Conservation (phyloP, 148 eudicot genomes). For the Persicaria maculosa region DNA sequence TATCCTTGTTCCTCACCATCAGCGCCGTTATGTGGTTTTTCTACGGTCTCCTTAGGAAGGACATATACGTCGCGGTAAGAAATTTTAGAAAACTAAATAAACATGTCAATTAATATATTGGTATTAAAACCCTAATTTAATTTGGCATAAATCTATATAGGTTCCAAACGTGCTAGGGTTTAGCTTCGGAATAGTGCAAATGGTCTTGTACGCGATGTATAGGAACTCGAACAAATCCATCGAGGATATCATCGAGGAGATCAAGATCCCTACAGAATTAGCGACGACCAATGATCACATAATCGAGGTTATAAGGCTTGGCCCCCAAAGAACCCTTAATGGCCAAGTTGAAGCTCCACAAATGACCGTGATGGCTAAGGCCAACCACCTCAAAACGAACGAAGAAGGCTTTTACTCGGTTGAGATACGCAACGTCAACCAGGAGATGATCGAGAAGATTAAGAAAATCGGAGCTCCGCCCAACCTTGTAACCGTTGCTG, state of each 20-base stretch:
- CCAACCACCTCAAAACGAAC: neutral
- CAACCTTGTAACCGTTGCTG: neutral
- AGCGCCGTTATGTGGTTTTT: too few relatives aligned
- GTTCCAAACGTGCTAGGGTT: conserved; percentile 19
- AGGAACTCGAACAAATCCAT: conserved; percentile 5
- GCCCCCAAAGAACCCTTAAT: neutral
- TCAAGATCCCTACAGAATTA: conserved; percentile 14
- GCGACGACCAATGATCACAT: conserved; percentile 19
- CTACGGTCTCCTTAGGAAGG: conserved; percentile 41
- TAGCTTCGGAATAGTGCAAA: conserved; percentile 15
- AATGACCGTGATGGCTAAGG: neutral
- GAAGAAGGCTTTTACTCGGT: neutral
- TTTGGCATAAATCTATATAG: neutral
- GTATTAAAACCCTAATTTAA: neutral
- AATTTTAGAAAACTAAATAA: neutral
- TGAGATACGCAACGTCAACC: neutral
- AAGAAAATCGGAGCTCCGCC: neutral
- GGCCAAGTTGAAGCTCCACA: neutral
- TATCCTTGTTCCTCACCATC: too few relatives aligned
- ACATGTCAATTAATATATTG: neutral
- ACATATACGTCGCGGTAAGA: conserved; percentile 42
- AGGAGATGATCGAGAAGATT: conserved; percentile 4
- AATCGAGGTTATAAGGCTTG: conserved; percentile 36
- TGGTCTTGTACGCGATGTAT: conserved; percentile 14
- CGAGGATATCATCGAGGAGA: conserved; percentile 17